Evolutionary conservation across 768 basidiomycete species (phyloP), one percentile per base, ranked within the genome.

Genomic region (Podaxis sp.): DNA sequence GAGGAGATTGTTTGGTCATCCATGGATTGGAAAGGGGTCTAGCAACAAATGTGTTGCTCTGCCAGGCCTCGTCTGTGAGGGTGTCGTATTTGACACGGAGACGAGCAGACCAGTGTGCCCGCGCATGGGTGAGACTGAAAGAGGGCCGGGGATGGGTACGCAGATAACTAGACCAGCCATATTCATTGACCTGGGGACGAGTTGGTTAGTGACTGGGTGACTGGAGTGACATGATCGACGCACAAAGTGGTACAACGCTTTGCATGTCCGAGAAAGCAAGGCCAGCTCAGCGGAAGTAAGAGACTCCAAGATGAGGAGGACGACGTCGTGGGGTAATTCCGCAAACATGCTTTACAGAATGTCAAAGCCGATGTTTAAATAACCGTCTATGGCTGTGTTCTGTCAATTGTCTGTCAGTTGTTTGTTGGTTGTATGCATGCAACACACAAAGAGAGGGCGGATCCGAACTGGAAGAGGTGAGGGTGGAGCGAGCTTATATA

Each of bases 1-100:
- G 67, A 4, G 90, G 87, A 62, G 84, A 87, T 4, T 81, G 72
- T 66, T 82, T 88, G 24, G 76, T 78, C 4, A 67, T 13, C 89
- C 89, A 91, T 10, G 81, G 79, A 26, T 76, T 75, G 22, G 86
- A 83, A 8, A 91, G 77, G 1, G 88, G 89, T 1, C 87, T 82
- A 3, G 88, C 88, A 22, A 89, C 73, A 63, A 89, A 89, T 50
- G 75, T 68, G 46, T 71, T 70, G 22, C 66, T 70, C 3, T 74
- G 65, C 90, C 90, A 91, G 11, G 82, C 76, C 2, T 68, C 64
- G 69, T 90, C 88, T 4, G 80, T 70, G 7, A 84, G 69, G n/a
- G 72, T 69, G 65, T 89, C 76, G 65, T 88, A 87, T 53, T 77
- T 79, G 1, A 80, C 81, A 63, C 78, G 77, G 1, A 64, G 71